Conservation (phyloP, 192 early-diverging fungal genomes). For the Spizellomyces sp. region DNA sequence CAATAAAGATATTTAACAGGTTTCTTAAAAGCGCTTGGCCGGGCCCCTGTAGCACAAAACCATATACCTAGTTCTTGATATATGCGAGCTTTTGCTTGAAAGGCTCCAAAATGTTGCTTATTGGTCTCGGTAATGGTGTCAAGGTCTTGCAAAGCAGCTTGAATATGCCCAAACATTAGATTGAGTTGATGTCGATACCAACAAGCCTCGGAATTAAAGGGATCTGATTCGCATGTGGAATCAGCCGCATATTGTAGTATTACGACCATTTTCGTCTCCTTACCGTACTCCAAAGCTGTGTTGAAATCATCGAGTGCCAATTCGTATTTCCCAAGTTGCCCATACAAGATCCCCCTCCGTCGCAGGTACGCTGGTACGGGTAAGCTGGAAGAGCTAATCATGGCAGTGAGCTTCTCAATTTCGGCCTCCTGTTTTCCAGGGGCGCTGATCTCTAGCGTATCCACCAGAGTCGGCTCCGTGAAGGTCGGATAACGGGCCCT, state of each 20-base stretch:
- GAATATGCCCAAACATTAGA: constrained; percentile 41
- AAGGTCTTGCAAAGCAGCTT: constrained; percentile 49
- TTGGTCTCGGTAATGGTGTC: constrained; percentile 56
- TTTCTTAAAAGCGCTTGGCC: neutral
- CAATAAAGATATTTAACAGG: too few relatives aligned
- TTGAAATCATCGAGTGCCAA: constrained; percentile 47
- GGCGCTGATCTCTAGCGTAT: constrained; percentile 14
- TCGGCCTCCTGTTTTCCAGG: constrained; percentile 33
- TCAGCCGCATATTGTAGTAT: too few relatives aligned
- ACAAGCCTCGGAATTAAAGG: constrained; percentile 53
- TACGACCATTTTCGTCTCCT: neutral
- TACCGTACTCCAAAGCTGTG: constrained; percentile 51
- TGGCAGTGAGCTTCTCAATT: constrained; percentile 39
- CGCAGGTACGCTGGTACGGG: constrained; percentile 50
- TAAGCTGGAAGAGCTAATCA: constrained; percentile 37
- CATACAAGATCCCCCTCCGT: constrained; percentile 43
- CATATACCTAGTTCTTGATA: constrained; percentile 49
- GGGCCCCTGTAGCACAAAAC: constrained; percentile 1
- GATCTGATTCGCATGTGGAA: constrained; percentile 36
- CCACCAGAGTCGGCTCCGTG: constrained; percentile 35
- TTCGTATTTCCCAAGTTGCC: constrained; percentile 37
- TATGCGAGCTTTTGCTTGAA: constrained; percentile 52
- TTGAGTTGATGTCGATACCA: constrained; percentile 59
- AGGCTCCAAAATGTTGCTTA: constrained; percentile 51
- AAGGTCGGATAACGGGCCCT: constrained; percentile 47